Base-by-base conservation (phyloP, 2,329 filamentous ascomycete species). In the Dendryphion nanum region DNA sequence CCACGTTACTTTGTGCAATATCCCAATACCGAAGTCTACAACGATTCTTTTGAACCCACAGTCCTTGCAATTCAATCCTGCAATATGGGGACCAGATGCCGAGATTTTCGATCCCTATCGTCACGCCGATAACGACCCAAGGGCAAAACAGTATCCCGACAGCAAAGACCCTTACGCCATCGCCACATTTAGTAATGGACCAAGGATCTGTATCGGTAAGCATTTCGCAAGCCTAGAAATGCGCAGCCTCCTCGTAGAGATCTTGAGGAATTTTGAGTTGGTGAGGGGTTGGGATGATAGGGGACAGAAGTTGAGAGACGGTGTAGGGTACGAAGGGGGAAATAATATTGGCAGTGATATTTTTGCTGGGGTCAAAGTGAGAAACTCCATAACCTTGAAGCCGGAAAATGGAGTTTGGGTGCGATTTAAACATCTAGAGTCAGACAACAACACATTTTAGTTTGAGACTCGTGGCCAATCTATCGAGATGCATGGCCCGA, bases 151-250 rank as follows among this genome's bases (percentile, higher is more conserved):
- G 33, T 31, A 30, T 37, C 37, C 20, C 15, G 4, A 12, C 10
- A 39, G 30, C 29, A 5, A 24, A 3, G 33, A 39, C 26, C 51
- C 50, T 4, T 55, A 51, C 35, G 51, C 55, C 5, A 34, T 45
- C 17, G 33, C 42, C 17, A 36, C 47, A 4, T 52, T 52, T 18
- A 35, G 29, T n/a, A 41, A 33, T 23, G 47, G 48, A 17, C 44
- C 47, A 4, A 33, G 48, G 15, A 38, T 52, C 10, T 52, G 48
- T 18, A 50, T 52, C 18, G 48, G 44, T 5, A 52, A 48, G 30
- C 17, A 5, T 5, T 45, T 53, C 28, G 50, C 49, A 14, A 39
- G 47, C 40, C 23, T 55, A 14, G 52, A 55, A 35, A 38, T 51
- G 26, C 56, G 36, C 35, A 39, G 31, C 19, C 19, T 42, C 20